These are phyloP conservation scores for Noccaea caerulescens DNA, from an alignment of 345 rosid genomes.

Conservation along the genomic window DNA sequence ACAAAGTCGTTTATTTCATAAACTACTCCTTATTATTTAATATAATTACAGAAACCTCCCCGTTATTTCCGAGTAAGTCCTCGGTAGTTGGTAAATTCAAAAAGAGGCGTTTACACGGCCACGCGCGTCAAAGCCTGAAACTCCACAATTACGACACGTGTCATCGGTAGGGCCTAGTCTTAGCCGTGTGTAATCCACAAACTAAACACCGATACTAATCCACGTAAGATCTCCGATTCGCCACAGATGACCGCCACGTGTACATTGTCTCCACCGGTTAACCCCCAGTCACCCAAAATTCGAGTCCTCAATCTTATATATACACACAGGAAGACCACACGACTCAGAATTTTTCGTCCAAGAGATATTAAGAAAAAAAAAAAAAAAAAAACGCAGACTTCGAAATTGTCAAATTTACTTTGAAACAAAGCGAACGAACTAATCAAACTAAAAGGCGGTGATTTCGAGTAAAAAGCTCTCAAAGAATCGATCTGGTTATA, in stretches of 20 bases:
- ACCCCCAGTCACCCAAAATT: slow-evolving; percentile 22
- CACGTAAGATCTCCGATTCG: slow-evolving; percentile 15
- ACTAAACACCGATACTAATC: slow-evolving; percentile 28
- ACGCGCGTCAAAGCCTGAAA: slow-evolving; percentile 45
- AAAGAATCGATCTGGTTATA: slow-evolving; percentile 12
- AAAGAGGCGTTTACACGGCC: neutral
- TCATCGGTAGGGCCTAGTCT: slow-evolving; percentile 31
- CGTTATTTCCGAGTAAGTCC: slow-evolving; percentile 22
- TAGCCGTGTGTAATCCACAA: slow-evolving; percentile 48
- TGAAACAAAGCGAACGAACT: slow-evolving; percentile 22
- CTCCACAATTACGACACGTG: slow-evolving; percentile 44
- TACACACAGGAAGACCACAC: neutral
- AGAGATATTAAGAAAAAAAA: neutral
- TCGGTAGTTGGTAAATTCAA: slow-evolving; percentile 16
- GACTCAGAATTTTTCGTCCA: slow-evolving; percentile 25
- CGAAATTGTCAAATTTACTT: slow-evolving; percentile 39
- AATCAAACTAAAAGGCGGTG: slow-evolving; percentile 7
- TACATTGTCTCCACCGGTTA: slow-evolving; percentile 47
- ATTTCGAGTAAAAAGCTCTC: slow-evolving; percentile 1
- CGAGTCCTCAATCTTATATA: slow-evolving; percentile 20
- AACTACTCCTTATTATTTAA: neutral
- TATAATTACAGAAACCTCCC: slow-evolving; percentile 34
- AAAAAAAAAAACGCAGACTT: slow-evolving; percentile 23
- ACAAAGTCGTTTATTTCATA: neutral
- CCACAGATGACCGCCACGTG: slow-evolving; percentile 53